Conservation (phyloP, 306 rosid genomes). For the Sphenostylis stenocarpa region DNA sequence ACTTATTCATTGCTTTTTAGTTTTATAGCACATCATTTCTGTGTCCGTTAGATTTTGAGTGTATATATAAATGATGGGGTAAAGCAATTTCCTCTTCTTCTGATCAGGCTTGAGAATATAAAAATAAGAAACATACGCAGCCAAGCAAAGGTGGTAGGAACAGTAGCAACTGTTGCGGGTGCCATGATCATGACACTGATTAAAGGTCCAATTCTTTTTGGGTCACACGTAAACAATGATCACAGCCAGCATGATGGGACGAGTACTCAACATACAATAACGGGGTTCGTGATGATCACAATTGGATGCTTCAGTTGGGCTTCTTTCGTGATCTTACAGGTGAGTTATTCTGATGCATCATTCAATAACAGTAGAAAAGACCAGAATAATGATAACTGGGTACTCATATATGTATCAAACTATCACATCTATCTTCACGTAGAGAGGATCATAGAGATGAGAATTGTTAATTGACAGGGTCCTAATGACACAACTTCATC, state of each 20-base stretch:
- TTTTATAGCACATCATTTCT: background rate
- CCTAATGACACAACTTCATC: background rate
- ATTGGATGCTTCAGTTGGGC: conserved; percentile 84
- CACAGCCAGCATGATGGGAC: conserved; percentile 32
- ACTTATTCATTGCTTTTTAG: background rate
- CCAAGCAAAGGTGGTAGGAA: conserved; percentile 84
- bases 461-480: no score
- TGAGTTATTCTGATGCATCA: conserved; percentile 17
- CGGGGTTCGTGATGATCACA: conserved; percentile 65
- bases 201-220: conserved; percentile 72
- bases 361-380: background rate
- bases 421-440: no score
- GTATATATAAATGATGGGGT: background rate
- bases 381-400: no score
- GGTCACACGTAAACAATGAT: conserved; percentile 33
- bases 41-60: background rate
- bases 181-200: conserved; percentile 83
- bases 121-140: conserved; percentile 56
- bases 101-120: conserved; percentile 68
- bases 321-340: conserved; percentile 76
- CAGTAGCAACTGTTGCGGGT: conserved; percentile 77
- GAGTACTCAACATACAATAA: conserved; percentile 52
- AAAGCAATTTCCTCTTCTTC: background rate
- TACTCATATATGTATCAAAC: no score
- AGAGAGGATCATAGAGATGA: no score